Evolutionary conservation across 345 rosid genomes (phyloP).

Genomic region (Pelargonium nanum): DNA sequence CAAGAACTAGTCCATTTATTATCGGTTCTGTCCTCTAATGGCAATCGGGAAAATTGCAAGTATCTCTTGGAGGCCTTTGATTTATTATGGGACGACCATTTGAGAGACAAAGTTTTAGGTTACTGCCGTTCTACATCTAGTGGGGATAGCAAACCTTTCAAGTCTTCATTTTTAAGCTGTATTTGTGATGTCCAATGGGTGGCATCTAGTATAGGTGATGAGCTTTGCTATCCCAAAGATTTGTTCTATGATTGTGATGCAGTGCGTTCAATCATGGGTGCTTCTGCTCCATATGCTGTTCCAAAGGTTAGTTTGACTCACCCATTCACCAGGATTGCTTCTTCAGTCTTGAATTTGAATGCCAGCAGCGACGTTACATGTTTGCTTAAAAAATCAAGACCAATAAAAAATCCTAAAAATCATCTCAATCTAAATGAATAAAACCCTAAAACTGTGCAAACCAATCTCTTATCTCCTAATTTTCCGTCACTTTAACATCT

Average conservation of each 20-base stretch:
- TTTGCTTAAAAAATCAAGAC: background rate
- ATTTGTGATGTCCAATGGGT: constrained; percentile 59
- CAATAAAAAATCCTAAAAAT: too few species aligned
- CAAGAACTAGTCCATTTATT: constrained; percentile 49
- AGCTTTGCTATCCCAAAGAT: constrained; percentile 61
- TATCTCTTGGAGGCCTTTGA: constrained; percentile 69
- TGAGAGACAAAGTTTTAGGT: constrained; percentile 43
- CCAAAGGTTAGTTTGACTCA: constrained; percentile 65
- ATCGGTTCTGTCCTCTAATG: constrained; percentile 29
- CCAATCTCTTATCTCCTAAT: too few species aligned
- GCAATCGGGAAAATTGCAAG: constrained; percentile 39
- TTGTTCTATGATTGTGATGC: constrained; percentile 73
- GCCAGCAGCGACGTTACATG: background rate
- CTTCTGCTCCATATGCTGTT: constrained; percentile 66
- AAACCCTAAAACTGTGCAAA: too few species aligned
- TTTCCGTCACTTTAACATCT: too few species aligned
- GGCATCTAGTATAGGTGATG: constrained; percentile 55
- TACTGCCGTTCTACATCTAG: constrained; percentile 19
- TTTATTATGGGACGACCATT: constrained; percentile 60
- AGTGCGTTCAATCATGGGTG: constrained; percentile 64
- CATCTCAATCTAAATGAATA: too few species aligned
- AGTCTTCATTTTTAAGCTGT: constrained; percentile 59
- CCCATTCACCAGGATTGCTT: background rate
- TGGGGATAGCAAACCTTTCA: constrained; percentile 31
- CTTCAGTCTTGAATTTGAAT: background rate